Base-by-base conservation (phyloP, 2,329 filamentous ascomycete species). In the Coniochaeta sp. region DNA sequence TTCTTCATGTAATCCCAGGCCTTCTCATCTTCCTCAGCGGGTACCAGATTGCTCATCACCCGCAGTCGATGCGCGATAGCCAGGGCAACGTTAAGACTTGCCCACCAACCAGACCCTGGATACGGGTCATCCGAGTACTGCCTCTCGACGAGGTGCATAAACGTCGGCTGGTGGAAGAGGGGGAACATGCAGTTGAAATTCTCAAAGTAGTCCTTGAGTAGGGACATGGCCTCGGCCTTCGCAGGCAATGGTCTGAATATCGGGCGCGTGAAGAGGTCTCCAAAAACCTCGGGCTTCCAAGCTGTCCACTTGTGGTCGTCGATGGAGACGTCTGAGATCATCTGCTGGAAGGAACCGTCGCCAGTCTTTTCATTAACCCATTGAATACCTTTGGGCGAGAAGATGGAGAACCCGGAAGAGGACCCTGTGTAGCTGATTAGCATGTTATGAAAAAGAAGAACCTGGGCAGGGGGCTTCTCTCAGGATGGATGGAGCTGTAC, bases 171-270 rank as follows among this genome's bases (percentile, higher is more conserved):
- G 73, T 99, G 95, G 70, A 96, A 99, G 4, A 99, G 80, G 6
- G 95, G 95, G 70, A 98, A 96, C 84, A 98, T 93, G 84, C 91
- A 95, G 78, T 99, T 99, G 81, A 99, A 98, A 75, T 97, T 97
- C 69, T 96, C 91, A 66, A 99, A 99, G 70, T 89, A 99, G 73
- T 99, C 95, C 73, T 89, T 91, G 62, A 97, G 84, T 40, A 98
- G 78, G 1, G 91, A 96, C 62, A 96, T 74, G 0, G 92, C 91
- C 75, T 97, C 93, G n/a, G 87, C 81, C 73, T 96, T 96, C 0
- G 90, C 81, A 2, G 95, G 95, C 34, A 98, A 75, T 17, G 87
- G 88, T 62, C 89, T 89, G 79, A 93, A 97, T 30, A 96, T 83
- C 17, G 88, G 88, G 40, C 93, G 87, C 58, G 87, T 86, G 75